Conservation (phyloP, 2,329 filamentous ascomycete species). For the Penicillium corylophilum region DNA sequence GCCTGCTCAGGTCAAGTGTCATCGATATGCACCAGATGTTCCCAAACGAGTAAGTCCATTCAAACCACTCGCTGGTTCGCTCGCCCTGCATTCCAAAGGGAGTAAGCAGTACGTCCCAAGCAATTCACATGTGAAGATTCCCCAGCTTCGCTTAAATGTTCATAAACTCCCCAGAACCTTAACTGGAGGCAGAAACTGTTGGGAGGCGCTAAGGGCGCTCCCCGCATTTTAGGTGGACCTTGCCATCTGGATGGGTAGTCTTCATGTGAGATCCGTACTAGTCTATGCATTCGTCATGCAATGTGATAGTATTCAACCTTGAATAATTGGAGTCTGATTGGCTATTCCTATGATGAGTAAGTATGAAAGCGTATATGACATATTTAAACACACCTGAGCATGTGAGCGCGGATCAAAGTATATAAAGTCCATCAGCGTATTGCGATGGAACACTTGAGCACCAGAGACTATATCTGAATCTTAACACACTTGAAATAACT, state of each 20-base stretch:
- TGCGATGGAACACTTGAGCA: neutral
- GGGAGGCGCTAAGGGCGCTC: constrained; percentile 7
- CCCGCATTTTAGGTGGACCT: constrained; percentile 7
- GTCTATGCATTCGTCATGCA: neutral
- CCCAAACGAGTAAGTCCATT: neutral
- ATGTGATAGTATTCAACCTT: too few relatives aligned
- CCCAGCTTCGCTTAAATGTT: neutral
- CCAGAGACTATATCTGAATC: too few relatives aligned
- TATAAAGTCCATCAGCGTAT: neutral
- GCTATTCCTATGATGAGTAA: neutral
- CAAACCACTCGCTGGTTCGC: constrained; percentile 7
- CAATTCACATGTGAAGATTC: constrained; percentile 3
- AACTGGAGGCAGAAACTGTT: constrained; percentile 1
- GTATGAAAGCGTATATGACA: neutral
- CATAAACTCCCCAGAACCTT: neutral
- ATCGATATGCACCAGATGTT: neutral
- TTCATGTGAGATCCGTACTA: constrained; percentile 8
- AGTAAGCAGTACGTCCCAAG: constrained; percentile 4
- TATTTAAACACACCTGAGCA: neutral
- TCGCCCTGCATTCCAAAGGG: constrained; percentile 11
- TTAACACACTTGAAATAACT: too few relatives aligned
- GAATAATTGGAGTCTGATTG: neutral
- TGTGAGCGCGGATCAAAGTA: neutral
- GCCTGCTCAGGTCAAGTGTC: neutral
- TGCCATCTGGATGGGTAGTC: neutral